Conservation (phyloP, 2,329 filamentous ascomycete genomes). For the Colletotrichum sp. region DNA sequence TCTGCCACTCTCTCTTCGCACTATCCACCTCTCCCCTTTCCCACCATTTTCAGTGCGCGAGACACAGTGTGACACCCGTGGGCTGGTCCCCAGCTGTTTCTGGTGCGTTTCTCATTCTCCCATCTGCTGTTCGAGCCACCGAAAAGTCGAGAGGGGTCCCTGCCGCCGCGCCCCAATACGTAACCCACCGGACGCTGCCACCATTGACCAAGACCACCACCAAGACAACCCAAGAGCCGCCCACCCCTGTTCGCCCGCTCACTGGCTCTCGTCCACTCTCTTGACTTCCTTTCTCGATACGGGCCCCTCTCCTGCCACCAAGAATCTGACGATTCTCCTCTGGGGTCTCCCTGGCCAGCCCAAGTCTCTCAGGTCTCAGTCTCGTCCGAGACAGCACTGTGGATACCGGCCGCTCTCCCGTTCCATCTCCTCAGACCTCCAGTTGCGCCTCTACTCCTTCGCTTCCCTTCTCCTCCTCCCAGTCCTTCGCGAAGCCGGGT, state of each 20-base stretch:
- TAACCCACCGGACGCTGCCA: neutral
- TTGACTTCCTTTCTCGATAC: constrained; percentile 7
- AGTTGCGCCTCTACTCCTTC: neutral
- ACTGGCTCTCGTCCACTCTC: neutral
- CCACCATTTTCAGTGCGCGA: neutral
- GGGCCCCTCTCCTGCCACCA: neutral
- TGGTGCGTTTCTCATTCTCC: constrained; percentile 20
- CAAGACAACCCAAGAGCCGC: neutral
- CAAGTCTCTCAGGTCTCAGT: neutral
- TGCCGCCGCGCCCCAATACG: neutral
- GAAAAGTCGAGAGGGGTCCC: neutral
- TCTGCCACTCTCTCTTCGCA: neutral
- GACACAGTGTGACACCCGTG: constrained; percentile 5
- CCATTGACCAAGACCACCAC: neutral
- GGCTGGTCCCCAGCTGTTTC: constrained; percentile 14
- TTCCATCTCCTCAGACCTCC: neutral
- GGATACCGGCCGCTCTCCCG: constrained; percentile 16
- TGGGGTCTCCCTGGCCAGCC: constrained; percentile 12
- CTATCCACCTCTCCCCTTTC: neutral
- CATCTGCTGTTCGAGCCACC: constrained; percentile 9
- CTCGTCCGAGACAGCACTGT: constrained; percentile 18
- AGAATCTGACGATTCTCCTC: constrained; percentile 12
- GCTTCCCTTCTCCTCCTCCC: neutral
- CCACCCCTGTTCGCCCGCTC: neutral
- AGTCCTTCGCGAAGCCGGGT: neutral